phyloP scores from a whole-genome alignment of 2,329 filamentous ascomycete genomes.

The Penicillium sp. region DNA sequence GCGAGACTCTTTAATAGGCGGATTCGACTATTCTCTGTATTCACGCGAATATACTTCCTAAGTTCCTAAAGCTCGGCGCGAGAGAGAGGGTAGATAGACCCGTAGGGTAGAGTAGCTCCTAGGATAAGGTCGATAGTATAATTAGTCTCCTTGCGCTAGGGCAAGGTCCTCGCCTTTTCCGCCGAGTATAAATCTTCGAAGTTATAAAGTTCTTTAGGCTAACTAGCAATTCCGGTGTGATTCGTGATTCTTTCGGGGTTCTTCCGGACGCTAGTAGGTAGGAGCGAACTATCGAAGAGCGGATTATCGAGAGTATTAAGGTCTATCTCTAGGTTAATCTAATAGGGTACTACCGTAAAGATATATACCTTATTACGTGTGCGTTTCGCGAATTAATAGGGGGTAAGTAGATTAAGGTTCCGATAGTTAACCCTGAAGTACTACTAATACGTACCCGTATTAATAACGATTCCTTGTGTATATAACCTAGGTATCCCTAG shows the following conservation, averaged over 20 bases:
- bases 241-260: background rate
- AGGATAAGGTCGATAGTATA: background rate
- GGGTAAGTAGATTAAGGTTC: background rate
- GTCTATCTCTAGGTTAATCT: background rate
- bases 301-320: too few relatives aligned
- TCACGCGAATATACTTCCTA: background rate
- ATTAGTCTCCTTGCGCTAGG: background rate
- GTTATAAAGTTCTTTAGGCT: background rate
- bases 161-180: background rate
- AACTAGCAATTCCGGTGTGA: background rate
- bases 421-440: background rate
- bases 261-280: background rate
- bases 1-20: background rate
- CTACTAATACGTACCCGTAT: background rate
- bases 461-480: background rate
- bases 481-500: background rate
- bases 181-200: background rate
- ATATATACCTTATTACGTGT: background rate
- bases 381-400: background rate
- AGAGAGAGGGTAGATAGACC: background rate
- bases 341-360: background rate
- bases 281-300: too few relatives aligned
- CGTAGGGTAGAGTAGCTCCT: background rate
- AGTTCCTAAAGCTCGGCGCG: background rate
- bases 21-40: background rate